Evolutionary conservation across 306 rosid genomes (phyloP), one percentile per base, ranked within the genome.

Genomic region (Purshia tridentata): DNA sequence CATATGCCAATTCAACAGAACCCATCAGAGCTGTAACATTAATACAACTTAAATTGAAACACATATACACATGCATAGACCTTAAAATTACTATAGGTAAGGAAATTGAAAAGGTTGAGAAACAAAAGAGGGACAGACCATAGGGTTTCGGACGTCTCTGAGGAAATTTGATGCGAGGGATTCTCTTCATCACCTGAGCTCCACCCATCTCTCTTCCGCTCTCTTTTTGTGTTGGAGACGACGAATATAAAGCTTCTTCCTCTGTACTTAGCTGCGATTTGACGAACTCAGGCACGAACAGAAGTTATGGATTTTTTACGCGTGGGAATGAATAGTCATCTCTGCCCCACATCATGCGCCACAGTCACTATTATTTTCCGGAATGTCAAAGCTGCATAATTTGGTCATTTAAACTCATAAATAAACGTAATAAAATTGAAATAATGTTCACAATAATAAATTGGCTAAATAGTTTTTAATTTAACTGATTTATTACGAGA

Each of bases 121-220:
- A 22, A 64, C 48, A 53, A 3, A 49, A 18, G 11, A 48, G 29
- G 5, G 42, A 73, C 73, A 58, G 18, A 81, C 75, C 96, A 57
- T 89, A 65, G 19, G 87, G 59, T 7, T 77, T 85, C 39, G 81
- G 77, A 77, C 57, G 86, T 19, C 96, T 76, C 40, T 79, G 84
- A 3, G 96, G 96, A 78, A 90, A 90, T 61, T 90, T 88, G 83
- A 90, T 90, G 77, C 92, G 96, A 75, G 96, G 96, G 65, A 88
- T 77, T 82, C 91, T 77, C 75, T 81, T 88, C 79, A 88, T 56
- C 23, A 82, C 86, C 37, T 90, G 92, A 63, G 74, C 76, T 55
- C 74, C 90, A 79, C 84, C 88, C 96, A 89, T 83, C 58, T 81
- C 48, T 60, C 42, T 68, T 3, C 20, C 22, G 48, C 18, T 23